Evolutionary conservation across 176 grass and related monocot species (phyloP), one percentile per base, ranked within the genome.

Genomic region (Elymus sibiricus): DNA sequence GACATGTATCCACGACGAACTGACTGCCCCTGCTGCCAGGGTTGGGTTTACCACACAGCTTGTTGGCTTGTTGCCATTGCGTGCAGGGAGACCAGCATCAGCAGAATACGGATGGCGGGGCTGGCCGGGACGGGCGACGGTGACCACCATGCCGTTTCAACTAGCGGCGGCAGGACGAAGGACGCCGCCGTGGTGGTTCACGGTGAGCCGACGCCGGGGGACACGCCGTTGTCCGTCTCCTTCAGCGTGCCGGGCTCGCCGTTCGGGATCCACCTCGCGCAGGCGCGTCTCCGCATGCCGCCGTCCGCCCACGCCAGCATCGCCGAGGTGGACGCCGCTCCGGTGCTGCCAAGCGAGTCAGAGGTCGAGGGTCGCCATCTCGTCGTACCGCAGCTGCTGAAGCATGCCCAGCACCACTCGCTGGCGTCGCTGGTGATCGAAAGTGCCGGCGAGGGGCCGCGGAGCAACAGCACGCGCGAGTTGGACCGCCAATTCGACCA

Each of bases 401-500:
- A n/a, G n/a, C n/a, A n/a, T n/a, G n/a, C n/a, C n/a, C n/a, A n/a
- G n/a, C 89, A 64, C 5, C 55, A 84, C n/a, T 90, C 91, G 34
- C 95, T 89, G 79, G 79, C 87, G 9, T 62, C 79, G 38, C 22
- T 43, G 69, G 38, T 72, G 5, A 6, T 5, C 38, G 7, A 24
- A 14, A 26, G 25, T 12, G 11, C 60, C 11, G 10, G 25, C 15
- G 40, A 49, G 47, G 55, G 87, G 11, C 53, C 73, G 14, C 74
- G 81, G 59, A 85, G 81, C 56, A 46, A 79, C 31, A 91, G 86
- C 51, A 42, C 70, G 69, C 81, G 90, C 1, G 88, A 95, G 69
- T 81, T 89, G 3, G 88, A 95, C 79, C 78, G 58, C 4, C 82
- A 89, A 7, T 98, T 94, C 66, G 95, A 98, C 85, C 67, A 92